phyloP scores from a whole-genome alignment of 2,329 filamentous ascomycete species.

The Hymenotorrendiella dingleyae region DNA sequence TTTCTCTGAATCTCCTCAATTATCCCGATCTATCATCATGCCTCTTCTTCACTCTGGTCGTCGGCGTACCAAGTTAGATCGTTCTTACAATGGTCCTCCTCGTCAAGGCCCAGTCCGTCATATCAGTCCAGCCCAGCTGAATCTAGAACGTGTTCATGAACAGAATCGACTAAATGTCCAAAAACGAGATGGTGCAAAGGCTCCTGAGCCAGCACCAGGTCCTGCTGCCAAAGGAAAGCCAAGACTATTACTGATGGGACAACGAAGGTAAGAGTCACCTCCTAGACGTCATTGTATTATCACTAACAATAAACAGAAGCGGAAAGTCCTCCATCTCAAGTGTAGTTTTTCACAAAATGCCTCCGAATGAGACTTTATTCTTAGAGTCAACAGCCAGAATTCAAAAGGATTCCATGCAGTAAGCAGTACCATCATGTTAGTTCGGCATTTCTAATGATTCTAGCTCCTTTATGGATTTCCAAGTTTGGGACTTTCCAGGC shows the following conservation, averaged over 20 bases:
- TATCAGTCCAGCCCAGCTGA: conserved; percentile 55
- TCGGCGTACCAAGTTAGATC: conserved; percentile 25
- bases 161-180: conserved; percentile 51
- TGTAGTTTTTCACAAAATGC: conserved; percentile 98
- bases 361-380: conserved; percentile 91
- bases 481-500: conserved; percentile 95
- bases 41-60: conserved; percentile 26
- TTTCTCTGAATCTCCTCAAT: conserved; percentile 2
- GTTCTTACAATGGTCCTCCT: conserved; percentile 27
- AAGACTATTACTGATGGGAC: conserved; percentile 86
- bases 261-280: conserved; percentile 64
- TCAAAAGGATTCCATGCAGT: conserved; percentile 94
- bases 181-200: conserved; percentile 41
- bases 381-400: conserved; percentile 92
- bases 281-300: neutral
- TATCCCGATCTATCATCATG: conserved; percentile 17
- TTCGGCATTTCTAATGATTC: conserved; percentile 7
- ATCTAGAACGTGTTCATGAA: conserved; percentile 55
- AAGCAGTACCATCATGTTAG: conserved; percentile 33
- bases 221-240: conserved; percentile 61
- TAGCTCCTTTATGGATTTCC: conserved; percentile 98
- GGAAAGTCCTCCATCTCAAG: conserved; percentile 98
- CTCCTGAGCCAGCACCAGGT: conserved; percentile 39
- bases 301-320: conserved; percentile 54
- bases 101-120: conserved; percentile 33